Percentiles rank a stretch among this genome's conserved stretches.
Conservation (phyloP, 73 alveolate genomes). For the Breviolum minutum region DNA sequence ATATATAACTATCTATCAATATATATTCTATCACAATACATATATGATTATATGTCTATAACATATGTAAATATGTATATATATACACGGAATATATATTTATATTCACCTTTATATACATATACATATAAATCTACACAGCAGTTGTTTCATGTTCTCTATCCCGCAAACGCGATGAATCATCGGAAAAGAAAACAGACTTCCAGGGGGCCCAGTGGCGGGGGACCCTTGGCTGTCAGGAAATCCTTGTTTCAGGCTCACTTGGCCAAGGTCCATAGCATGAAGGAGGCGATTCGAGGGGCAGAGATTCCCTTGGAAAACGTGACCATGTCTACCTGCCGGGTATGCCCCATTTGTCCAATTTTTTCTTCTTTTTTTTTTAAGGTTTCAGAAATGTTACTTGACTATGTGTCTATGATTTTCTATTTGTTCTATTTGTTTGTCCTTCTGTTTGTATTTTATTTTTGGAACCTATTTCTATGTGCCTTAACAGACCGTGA, state of each 20-base stretch:
- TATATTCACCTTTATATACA: too few species aligned
- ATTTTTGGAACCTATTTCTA: too few species aligned
- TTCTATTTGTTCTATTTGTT: background rate
- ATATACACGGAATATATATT: background rate
- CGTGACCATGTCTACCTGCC: too few species aligned
- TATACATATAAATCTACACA: too few species aligned
- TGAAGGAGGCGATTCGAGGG: slow-evolving; percentile 15
- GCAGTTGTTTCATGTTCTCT: too few species aligned
- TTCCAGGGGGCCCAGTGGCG: too few species aligned
- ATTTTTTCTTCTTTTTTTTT: background rate
- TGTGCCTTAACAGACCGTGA: background rate
- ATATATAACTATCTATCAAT: background rate
- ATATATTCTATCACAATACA: too few species aligned
- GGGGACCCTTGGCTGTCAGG: slow-evolving; percentile 26
- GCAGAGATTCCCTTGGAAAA: background rate
- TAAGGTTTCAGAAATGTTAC: background rate
- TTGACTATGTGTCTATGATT: background rate
- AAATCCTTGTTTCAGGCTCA: slow-evolving; percentile 65
- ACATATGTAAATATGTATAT: background rate
- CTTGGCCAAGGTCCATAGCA: slow-evolving; percentile 42
- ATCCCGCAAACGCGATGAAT: too few species aligned
- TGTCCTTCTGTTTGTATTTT: too few species aligned
- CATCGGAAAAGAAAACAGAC: too few species aligned
- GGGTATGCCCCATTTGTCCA: too few species aligned
- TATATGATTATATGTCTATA: too few species aligned